These are phyloP conservation scores for Aspergillus carbonarius DNA, from an alignment of 2,329 filamentous ascomycete genomes.

Conservation along the genomic window DNA sequence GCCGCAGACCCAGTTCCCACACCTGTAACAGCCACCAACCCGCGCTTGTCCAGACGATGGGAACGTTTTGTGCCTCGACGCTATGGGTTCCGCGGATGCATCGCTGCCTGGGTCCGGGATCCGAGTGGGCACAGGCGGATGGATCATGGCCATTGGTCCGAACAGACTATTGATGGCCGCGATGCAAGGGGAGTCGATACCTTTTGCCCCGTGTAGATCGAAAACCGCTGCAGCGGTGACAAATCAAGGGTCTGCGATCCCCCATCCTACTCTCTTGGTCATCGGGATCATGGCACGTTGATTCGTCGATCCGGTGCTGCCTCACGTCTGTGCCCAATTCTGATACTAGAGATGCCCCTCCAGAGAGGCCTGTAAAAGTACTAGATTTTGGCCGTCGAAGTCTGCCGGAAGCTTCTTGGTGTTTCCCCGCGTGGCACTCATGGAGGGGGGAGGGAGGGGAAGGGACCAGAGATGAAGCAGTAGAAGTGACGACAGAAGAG, in stretches of 20 bases:
- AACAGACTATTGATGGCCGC: constrained; percentile 28
- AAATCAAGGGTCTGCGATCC: constrained; percentile 35
- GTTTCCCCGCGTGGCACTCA: constrained; percentile 23
- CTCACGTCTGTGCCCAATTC: constrained; percentile 29
- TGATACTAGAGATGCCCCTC: constrained; percentile 30
- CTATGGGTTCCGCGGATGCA: constrained; percentile 4
- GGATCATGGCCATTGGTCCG: constrained; percentile 25
- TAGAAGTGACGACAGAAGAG: not conserved
- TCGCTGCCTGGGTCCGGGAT: not conserved
- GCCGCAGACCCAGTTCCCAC: constrained; percentile 14
- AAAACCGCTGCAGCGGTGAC: constrained; percentile 31
- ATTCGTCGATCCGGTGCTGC: constrained; percentile 32
- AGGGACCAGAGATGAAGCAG: not conserved
- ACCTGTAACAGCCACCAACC: constrained; percentile 15
- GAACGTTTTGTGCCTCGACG: constrained; percentile 12
- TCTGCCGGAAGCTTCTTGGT: constrained; percentile 21
- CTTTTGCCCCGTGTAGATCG: constrained; percentile 35
- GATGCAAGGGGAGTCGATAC: constrained; percentile 38
- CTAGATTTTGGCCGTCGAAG: constrained; percentile 20
- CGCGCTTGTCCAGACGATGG: constrained; percentile 18
- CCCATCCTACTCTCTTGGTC: constrained; percentile 10
- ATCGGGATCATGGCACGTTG: constrained; percentile 24
- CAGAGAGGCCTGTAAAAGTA: not conserved
- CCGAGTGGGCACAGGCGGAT: constrained; percentile 2
- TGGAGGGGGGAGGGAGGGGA: constrained; percentile 4